Conservation (phyloP, 2,329 filamentous ascomycete genomes). For the Talaromyces verruculosus region DNA sequence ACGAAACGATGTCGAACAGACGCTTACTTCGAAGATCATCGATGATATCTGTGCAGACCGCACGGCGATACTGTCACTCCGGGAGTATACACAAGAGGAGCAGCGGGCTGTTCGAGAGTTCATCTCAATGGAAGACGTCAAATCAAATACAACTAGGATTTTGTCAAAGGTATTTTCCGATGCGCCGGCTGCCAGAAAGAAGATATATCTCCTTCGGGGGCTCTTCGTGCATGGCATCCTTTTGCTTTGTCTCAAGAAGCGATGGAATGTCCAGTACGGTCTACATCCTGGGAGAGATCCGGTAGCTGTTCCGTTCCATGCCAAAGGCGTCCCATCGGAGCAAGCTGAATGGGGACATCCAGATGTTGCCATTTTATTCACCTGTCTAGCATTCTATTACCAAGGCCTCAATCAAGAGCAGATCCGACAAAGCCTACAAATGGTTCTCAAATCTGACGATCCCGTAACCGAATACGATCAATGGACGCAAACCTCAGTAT, state of each 20-base stretch:
- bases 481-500: slow-evolving; percentile 45
- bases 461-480: slow-evolving; percentile 57
- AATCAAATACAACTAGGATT: no score
- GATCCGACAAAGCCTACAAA: slow-evolving; percentile 51
- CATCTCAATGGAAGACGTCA: background rate
- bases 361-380: slow-evolving; percentile 65
- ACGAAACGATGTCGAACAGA: background rate
- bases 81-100: background rate
- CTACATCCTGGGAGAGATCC: slow-evolving; percentile 51
- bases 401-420: slow-evolving; percentile 54
- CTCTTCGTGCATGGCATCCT: slow-evolving; percentile 52
- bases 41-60: slow-evolving; percentile 5
- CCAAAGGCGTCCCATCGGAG: slow-evolving; percentile 63
- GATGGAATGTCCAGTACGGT: slow-evolving; percentile 68
- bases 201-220: slow-evolving; percentile 61
- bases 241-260: slow-evolving; percentile 59
- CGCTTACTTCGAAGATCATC: background rate
- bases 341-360: slow-evolving; percentile 68
- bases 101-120: background rate
- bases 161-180: slow-evolving; percentile 33
- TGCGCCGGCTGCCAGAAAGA: slow-evolving; percentile 30
- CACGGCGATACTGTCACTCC: background rate
- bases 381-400: slow-evolving; percentile 68
- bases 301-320: slow-evolving; percentile 63
- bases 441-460: slow-evolving; percentile 57